Conservation (phyloP, 2,329 filamentous ascomycete species). For the Cytospora paraplurivora region DNA sequence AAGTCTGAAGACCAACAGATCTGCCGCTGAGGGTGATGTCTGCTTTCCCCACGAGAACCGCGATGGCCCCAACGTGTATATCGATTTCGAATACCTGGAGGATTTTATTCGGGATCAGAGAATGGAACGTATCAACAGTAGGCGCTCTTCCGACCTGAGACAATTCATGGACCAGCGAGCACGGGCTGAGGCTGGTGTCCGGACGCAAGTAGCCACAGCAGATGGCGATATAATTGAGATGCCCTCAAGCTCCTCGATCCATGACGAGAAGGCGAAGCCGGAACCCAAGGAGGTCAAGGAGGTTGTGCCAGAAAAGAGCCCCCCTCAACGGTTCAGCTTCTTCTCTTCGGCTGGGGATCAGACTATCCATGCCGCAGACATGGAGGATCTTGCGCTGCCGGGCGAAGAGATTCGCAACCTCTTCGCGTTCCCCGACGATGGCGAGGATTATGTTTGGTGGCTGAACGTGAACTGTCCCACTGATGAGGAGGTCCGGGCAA, state of each 20-base stretch:
- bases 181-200: slow-evolving; percentile 35
- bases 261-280: slow-evolving; percentile 50
- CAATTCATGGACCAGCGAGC: slow-evolving; percentile 65
- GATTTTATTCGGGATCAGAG: slow-evolving; percentile 71
- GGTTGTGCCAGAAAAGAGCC: slow-evolving; percentile 41
- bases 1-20: slow-evolving; percentile 66
- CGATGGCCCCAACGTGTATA: slow-evolving; percentile 72
- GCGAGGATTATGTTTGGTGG: slow-evolving; percentile 92
- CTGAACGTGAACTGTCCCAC: slow-evolving; percentile 90
- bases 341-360: slow-evolving; percentile 95
- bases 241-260: slow-evolving; percentile 49
- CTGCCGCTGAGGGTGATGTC: slow-evolving; percentile 76
- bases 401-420: slow-evolving; percentile 88
- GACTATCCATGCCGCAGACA: slow-evolving; percentile 85
- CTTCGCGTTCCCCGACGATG: slow-evolving; percentile 68
- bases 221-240: slow-evolving; percentile 62
- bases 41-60: slow-evolving; percentile 78
- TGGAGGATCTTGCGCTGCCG: slow-evolving; percentile 85
- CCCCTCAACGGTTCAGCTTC: slow-evolving; percentile 77
- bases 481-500: slow-evolving; percentile 81
- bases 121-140: slow-evolving; percentile 46
- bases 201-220: slow-evolving; percentile 47
- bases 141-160: slow-evolving; percentile 46
- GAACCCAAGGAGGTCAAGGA: slow-evolving; percentile 40
- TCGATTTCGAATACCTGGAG: slow-evolving; percentile 92